Conservation (phyloP, 805 yeast genomes). For the Dipodascus geniculatus region DNA sequence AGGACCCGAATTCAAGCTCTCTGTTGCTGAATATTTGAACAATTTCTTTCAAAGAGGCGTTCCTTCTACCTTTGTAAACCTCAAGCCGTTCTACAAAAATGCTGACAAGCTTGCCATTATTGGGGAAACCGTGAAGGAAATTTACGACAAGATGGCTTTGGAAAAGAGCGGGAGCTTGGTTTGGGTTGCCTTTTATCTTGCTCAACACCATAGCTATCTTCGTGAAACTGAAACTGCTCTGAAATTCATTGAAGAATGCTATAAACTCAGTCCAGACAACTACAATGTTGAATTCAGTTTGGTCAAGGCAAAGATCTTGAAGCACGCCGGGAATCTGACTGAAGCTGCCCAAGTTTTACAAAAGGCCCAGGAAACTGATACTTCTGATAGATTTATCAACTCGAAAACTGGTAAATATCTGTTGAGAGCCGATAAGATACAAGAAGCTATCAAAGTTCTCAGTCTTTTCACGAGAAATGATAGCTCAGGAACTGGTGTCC, state of each 20-base stretch:
- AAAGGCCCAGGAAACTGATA: constrained; percentile 61
- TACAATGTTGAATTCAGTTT: constrained; percentile 64
- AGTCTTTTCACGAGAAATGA: constrained; percentile 81
- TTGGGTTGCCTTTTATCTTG: constrained; percentile 69
- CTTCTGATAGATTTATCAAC: constrained; percentile 86
- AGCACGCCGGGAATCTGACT: constrained; percentile 49
- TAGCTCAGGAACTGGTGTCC: constrained; percentile 67
- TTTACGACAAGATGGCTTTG: constrained; percentile 22
- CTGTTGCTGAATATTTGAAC: constrained; percentile 43
- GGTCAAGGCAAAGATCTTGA: constrained; percentile 67
- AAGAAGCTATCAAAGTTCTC: constrained; percentile 61
- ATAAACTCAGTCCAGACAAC: constrained; percentile 61
- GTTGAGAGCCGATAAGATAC: constrained; percentile 61
- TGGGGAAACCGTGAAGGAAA: constrained; percentile 42
- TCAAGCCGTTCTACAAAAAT: constrained; percentile 64
- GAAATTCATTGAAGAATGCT: constrained; percentile 46
- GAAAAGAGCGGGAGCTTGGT: constrained; percentile 18
- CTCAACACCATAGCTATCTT: constrained; percentile 60
- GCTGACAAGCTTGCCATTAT: constrained; percentile 31
- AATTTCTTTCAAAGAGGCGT: constrained; percentile 66
- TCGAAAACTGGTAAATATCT: constrained; percentile 78
- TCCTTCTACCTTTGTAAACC: constrained; percentile 79
- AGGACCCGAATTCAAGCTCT: constrained; percentile 36
- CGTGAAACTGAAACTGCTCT: constrained; percentile 45
- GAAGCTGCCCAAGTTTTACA: constrained; percentile 59